Evolutionary conservation across 345 rosid genomes (phyloP).

Genomic region (Heritiera littoralis): DNA sequence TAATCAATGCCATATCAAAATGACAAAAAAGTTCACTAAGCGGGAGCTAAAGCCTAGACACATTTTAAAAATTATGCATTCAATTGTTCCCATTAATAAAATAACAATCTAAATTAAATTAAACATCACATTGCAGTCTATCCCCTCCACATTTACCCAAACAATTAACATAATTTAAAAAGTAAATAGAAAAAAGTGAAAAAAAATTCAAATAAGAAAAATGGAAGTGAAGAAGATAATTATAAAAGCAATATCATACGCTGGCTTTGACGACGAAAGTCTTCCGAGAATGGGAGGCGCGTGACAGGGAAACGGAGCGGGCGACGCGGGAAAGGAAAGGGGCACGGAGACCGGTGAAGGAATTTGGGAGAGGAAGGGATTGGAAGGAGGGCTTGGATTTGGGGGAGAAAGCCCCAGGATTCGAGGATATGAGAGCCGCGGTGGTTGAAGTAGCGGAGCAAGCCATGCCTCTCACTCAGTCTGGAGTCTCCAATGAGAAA

Average conservation of each 20-base stretch:
- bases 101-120: background rate
- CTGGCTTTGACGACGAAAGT: conserved; percentile 64
- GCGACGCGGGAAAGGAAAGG: conserved; percentile 48
- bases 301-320: conserved; percentile 44
- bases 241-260: conserved; percentile 35
- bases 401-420: conserved; percentile 40
- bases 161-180: background rate
- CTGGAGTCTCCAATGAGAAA: conserved; percentile 30
- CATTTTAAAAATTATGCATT: background rate
- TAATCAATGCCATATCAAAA: background rate
- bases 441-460: conserved; percentile 66
- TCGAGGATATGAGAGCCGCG: conserved; percentile 57
- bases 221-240: background rate
- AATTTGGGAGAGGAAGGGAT: conserved; percentile 43
- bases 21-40: background rate
- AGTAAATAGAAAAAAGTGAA: background rate
- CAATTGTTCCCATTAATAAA: background rate
- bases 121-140: background rate
- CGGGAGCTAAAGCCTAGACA: background rate
- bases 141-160: background rate
- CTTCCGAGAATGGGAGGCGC: conserved; percentile 42
- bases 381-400: conserved; percentile 42
- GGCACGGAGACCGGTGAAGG: conserved; percentile 44
- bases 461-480: conserved; percentile 48
- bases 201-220: conserved; percentile 4